Percentiles rank a stretch among this genome's conserved stretches.
Conservation (phyloP, 352 stramenopile genomes). For the Globisporangium middletonii region DNA sequence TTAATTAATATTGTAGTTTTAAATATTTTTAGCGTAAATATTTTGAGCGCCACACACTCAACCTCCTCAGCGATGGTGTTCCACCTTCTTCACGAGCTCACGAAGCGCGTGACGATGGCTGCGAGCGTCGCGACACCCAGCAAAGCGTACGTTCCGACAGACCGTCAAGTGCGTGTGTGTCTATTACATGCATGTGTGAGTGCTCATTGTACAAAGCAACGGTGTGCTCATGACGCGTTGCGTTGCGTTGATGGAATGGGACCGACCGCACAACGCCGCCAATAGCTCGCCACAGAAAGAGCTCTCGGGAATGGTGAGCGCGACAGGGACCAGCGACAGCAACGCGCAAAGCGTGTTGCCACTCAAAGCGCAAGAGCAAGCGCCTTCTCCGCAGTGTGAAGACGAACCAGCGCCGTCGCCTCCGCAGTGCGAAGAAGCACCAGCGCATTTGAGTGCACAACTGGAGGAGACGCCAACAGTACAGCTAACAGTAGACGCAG, state of each 20-base stretch:
- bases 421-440: too few species aligned
- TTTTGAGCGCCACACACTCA: too few species aligned
- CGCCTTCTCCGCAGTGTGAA: too few species aligned
- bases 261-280: background rate
- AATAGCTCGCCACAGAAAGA: conserved; percentile 1
- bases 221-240: background rate
- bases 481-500: too few species aligned
- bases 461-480: too few species aligned
- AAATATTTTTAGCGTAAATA: too few species aligned
- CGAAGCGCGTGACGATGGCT: conserved; percentile 17
- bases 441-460: too few species aligned
- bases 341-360: too few species aligned
- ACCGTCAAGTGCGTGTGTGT: background rate
- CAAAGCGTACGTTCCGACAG: conserved; percentile 8
- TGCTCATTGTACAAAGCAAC: background rate
- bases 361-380: background rate
- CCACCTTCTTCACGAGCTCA: background rate
- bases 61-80: too few species aligned
- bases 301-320: background rate
- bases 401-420: too few species aligned
- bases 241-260: background rate
- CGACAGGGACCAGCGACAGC: background rate
- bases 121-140: conserved; percentile 20
- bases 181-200: background rate
- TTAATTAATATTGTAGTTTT: too few species aligned